Conservation (phyloP, 768 basidiomycete genomes). For the Hypholoma sublateritium region DNA sequence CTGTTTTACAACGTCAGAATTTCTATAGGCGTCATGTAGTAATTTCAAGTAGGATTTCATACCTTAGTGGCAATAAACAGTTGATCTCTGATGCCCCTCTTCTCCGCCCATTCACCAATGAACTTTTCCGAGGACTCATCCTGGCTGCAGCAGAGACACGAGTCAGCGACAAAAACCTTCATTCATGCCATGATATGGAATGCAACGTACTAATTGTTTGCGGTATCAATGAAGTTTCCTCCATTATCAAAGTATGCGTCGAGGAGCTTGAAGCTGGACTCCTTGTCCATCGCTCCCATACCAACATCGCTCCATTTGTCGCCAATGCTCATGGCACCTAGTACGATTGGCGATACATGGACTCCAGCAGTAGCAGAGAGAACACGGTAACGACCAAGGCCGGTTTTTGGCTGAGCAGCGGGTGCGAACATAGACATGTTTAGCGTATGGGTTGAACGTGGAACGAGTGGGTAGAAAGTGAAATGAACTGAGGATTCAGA, state of each 20-base stretch:
- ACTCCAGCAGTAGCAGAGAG: conserved; percentile 43
- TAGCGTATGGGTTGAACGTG: not conserved
- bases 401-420: not conserved
- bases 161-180: not conserved
- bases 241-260: conserved; percentile 40
- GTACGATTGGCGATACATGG: conserved; percentile 17
- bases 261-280: conserved; percentile 38
- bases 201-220: conserved; percentile 32
- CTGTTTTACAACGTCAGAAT: not conserved
- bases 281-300: conserved; percentile 37
- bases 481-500: not conserved
- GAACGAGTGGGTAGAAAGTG: not conserved
- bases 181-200: not conserved
- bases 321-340: conserved; percentile 52
- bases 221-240: conserved; percentile 45
- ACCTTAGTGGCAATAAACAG: conserved; percentile 5
- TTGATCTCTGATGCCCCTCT: conserved; percentile 1
- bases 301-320: conserved; percentile 34
- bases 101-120: not conserved
- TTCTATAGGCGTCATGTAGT: not conserved
- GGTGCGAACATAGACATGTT: conserved; percentile 1
- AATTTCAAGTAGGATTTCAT: not conserved
- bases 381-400: conserved; percentile 38
- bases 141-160: conserved; percentile 26
- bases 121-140: conserved; percentile 1